Base-by-base conservation (phyloP, 768 basidiomycete genomes). In the Panellus pusillus region DNA sequence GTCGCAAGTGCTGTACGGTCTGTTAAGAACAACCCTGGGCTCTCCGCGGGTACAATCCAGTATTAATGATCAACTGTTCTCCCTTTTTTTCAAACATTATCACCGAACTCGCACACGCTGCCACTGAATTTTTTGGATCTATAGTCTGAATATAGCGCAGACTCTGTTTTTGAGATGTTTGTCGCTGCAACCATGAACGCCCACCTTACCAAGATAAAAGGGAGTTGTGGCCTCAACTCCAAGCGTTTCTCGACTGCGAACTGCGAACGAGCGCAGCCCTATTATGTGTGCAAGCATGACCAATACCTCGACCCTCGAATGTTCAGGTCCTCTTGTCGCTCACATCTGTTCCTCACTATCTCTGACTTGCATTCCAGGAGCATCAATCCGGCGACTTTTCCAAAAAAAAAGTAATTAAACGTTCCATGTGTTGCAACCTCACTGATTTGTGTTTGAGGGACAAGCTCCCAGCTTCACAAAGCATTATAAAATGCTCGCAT, bases 361-460 rank as follows among this genome's bases (percentile, higher is more conserved):
- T 8, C 35, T 28, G 24, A 7, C 18, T 44, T 56, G 49, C 50
- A 56, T 56, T 56, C 39, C 32, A 36, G 31, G 15, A 31, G 13
- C 43, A 56, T 56, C 55, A 56, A 50, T 40, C 27, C 43, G 44
- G 38, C 13, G 31, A 27, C 40, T 45, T 14, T 47, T 28, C 29
- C 44, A 11, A n/a, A 38, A 27, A n/a, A 43, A 41, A 55, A 45
- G 47, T 44, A 47, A 45, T 50, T 46, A 9, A 44, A 45, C 27
- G 43, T 45, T 51, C 44, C 55, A 47, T 51, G 37, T 50, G 40
- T 12, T 42, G 44, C 47, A 29, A 41, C 35, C 24, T 50, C 20
- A 44, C 47, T 55, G 49, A 55, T 31, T 35, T 40, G 43, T 44
- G 35, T 47, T 38, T 52, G 44, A 53, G 42, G 29, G 12, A 46